Evolutionary conservation across 1,139 yeast species (phyloP).

Genomic region (Kluyveromyces sp.): DNA sequence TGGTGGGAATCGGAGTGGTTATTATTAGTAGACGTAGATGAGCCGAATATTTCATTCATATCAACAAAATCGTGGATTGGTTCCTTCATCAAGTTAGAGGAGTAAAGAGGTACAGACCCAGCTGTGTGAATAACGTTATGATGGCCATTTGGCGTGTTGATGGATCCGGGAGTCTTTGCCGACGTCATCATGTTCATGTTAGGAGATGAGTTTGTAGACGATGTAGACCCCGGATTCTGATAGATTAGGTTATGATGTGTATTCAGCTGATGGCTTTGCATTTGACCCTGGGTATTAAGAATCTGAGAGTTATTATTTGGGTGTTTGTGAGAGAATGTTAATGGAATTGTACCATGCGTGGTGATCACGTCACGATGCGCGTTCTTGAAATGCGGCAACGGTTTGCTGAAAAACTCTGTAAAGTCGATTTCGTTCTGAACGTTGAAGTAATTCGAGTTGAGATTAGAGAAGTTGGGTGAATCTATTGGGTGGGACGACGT

Average conservation of each 20-base stretch:
- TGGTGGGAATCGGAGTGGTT: not conserved
- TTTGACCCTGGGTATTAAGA: not conserved
- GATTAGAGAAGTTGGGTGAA: conserved; percentile 1
- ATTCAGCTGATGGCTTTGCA: not conserved
- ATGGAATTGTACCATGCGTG: conserved; percentile 1
- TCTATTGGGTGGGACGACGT: not conserved
- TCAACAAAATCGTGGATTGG: conserved; percentile 5
- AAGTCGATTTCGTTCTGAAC: conserved; percentile 24
- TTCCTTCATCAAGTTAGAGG: not conserved
- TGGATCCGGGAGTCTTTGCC: not conserved
- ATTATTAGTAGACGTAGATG: not conserved
- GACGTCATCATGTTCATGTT: not conserved
- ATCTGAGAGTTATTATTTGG: not conserved
- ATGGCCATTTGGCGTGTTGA: not conserved
- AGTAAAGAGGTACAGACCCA: conserved; percentile 1
- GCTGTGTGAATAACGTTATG: not conserved
- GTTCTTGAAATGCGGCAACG: conserved; percentile 12
- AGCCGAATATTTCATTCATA: conserved; percentile 6
- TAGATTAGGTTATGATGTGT: not conserved
- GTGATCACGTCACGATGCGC: not conserved
- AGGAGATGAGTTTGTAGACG: conserved; percentile 2
- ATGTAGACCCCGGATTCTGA: not conserved
- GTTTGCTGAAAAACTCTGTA: conserved; percentile 28
- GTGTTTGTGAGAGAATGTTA: conserved; percentile 1
- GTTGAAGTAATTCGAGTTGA: conserved; percentile 1